These are phyloP conservation scores for Leccinellum luteum DNA, from an alignment of 768 basidiomycete genomes.

Conservation along the genomic window DNA sequence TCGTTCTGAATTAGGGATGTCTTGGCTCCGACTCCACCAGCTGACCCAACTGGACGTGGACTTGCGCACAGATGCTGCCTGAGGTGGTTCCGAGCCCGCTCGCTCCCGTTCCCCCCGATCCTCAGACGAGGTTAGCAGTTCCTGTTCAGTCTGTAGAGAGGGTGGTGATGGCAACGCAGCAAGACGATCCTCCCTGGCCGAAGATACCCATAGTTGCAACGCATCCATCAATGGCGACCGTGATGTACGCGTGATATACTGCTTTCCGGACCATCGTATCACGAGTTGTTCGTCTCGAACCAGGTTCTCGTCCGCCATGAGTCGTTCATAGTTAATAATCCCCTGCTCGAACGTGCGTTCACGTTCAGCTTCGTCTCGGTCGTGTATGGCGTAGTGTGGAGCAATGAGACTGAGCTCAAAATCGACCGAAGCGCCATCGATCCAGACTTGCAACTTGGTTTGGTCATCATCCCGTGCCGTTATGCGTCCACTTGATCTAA, in stretches of 20 bases:
- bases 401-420: conserved; percentile 75
- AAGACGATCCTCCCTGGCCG: conserved; percentile 27
- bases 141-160: conserved; percentile 29
- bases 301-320: conserved; percentile 63
- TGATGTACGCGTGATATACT: conserved; percentile 78
- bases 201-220: conserved; percentile 56
- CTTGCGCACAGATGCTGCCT: conserved; percentile 33
- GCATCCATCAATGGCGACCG: conserved; percentile 74
- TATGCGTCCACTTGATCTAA: conserved; percentile 55
- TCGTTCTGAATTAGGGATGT: conserved; percentile 25
- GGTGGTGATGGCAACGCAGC: conserved; percentile 11
- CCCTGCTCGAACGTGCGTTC: conserved; percentile 55
- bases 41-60: conserved; percentile 70
- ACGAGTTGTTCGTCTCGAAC: conserved; percentile 66
- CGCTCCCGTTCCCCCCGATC: conserved; percentile 35
- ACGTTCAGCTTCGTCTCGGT: conserved; percentile 51
- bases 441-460: conserved; percentile 59
- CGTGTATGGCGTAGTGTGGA: conserved; percentile 28
- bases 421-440: conserved; percentile 55
- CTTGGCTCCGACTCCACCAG: conserved; percentile 76
- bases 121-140: conserved; percentile 18
- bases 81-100: conserved; percentile 37
- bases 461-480: conserved; percentile 59
- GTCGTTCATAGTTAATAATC: conserved; percentile 59
- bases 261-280: conserved; percentile 66